phyloP scores from a whole-genome alignment of 192 early-diverging fungal species.

The Linnemannia exigua region DNA sequence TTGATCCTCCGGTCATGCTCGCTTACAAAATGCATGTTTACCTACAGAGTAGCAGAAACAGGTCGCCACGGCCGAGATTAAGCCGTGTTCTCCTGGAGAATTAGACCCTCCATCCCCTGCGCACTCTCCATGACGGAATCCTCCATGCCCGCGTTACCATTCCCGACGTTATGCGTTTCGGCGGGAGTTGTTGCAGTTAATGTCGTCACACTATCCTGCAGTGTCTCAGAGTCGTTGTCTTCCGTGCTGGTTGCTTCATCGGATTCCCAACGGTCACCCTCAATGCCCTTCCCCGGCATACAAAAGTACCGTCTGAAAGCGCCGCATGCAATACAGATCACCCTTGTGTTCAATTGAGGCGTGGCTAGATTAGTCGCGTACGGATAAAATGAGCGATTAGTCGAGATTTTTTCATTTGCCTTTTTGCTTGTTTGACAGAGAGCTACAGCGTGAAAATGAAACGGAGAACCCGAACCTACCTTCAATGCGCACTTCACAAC shows the following conservation, averaged over 20 bases:
- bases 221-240: background rate
- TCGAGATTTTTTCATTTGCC: background rate
- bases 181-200: background rate
- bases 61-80: background rate
- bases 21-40: background rate
- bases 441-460: background rate
- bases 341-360: constrained; percentile 46
- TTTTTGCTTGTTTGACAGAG: no score
- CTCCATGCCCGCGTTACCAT: background rate
- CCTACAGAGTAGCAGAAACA: background rate
- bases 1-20: background rate
- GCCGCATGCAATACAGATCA: constrained; percentile 58
- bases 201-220: background rate
- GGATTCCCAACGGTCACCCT: constrained; percentile 24
- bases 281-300: constrained; percentile 39
- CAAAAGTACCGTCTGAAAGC: constrained; percentile 54
- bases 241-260: background rate
- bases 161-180: constrained; percentile 1
- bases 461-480: constrained; percentile 34
- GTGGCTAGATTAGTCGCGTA: constrained; percentile 28
- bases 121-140: constrained; percentile 2
- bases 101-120: background rate
- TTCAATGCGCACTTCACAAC: constrained; percentile 56
- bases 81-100: background rate
- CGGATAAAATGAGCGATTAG: background rate